Conservation (phyloP, 2,329 filamentous ascomycete species). For the Aspergillus sp. region DNA sequence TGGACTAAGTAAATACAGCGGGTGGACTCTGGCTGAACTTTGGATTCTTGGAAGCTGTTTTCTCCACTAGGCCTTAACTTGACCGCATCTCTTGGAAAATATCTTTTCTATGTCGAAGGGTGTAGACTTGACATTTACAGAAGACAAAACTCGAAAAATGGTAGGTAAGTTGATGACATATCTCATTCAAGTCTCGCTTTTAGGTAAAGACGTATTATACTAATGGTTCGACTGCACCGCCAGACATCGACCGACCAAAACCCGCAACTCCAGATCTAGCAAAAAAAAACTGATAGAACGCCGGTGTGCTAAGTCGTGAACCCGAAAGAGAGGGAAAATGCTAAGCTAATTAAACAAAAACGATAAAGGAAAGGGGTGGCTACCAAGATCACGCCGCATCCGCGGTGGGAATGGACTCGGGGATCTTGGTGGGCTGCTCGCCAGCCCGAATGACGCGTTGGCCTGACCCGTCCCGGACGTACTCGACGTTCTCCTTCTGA, state of each 20-base stretch:
- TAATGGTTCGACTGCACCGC: not conserved
- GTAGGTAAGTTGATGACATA: slow-evolving; percentile 1
- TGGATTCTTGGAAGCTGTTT: not conserved
- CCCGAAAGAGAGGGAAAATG: slow-evolving; percentile 5
- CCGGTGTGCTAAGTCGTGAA: slow-evolving; percentile 8
- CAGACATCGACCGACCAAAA: slow-evolving; percentile 1
- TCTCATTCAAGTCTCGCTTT: slow-evolving; percentile 10
- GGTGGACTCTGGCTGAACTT: no score
- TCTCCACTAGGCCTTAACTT: not conserved
- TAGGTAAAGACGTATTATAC: slow-evolving; percentile 2
- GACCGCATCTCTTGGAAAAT: not conserved
- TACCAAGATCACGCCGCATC: slow-evolving; percentile 63
- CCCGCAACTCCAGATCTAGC: slow-evolving; percentile 4
- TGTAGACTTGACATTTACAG: not conserved
- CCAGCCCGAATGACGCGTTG: slow-evolving; percentile 84
- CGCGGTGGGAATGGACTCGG: slow-evolving; percentile 76
- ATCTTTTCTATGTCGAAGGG: not conserved
- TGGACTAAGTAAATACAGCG: no score
- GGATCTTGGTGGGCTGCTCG: slow-evolving; percentile 78
- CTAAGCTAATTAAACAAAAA: not conserved
- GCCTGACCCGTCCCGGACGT: slow-evolving; percentile 77
- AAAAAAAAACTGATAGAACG: slow-evolving; percentile 1
- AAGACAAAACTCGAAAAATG: not conserved
- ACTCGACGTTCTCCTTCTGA: slow-evolving; percentile 73
- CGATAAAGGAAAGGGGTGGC: not conserved